A percentile compares a stretch with the other conserved stretches of the same genome.
These are phyloP conservation scores for Parmelia sp. DNA, from an alignment of 495 filamentous ascomycete genomes.

Conservation along the genomic window DNA sequence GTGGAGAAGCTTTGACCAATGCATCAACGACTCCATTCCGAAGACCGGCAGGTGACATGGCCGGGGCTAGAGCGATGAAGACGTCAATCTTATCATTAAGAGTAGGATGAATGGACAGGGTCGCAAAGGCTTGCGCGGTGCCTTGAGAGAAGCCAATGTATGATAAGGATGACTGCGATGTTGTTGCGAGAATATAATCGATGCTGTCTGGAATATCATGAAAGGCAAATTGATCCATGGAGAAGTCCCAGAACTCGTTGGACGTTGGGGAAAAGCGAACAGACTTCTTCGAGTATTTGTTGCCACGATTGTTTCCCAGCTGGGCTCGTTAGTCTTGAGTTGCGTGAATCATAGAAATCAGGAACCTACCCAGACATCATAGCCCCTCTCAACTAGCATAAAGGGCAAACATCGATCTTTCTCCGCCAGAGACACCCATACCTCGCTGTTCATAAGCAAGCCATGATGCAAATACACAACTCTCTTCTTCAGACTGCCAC, in stretches of 20 bases:
- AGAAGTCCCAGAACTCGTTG: conserved; percentile 89
- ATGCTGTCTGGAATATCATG: conserved; percentile 96
- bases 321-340: conserved; percentile 27
- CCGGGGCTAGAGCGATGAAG: conserved; percentile 94
- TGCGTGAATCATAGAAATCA: not conserved
- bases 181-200: conserved; percentile 80
- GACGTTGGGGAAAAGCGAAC: conserved; percentile 64
- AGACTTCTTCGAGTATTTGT: conserved; percentile 97
- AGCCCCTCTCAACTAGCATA: conserved; percentile 80
- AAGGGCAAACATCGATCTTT: conserved; percentile 81
- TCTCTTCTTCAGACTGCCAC: conserved; percentile 66
- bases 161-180: conserved; percentile 74
- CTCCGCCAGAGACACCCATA: conserved; percentile 92
- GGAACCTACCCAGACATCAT: conserved; percentile 82
- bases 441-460: conserved; percentile 96
- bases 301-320: conserved; percentile 94
- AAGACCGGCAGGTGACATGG: conserved; percentile 91
- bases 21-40: conserved; percentile 84
- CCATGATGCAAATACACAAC: conserved; percentile 96
- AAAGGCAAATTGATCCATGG: conserved; percentile 96
- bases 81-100: conserved; percentile 92
- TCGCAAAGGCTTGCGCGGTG: conserved; percentile 92
- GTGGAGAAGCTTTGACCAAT: conserved; percentile 86
- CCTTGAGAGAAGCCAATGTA: conserved; percentile 98
- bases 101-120: conserved; percentile 85